phyloP scores from a whole-genome alignment of 257 asterid species.

The Fraxinus cuspidata region DNA sequence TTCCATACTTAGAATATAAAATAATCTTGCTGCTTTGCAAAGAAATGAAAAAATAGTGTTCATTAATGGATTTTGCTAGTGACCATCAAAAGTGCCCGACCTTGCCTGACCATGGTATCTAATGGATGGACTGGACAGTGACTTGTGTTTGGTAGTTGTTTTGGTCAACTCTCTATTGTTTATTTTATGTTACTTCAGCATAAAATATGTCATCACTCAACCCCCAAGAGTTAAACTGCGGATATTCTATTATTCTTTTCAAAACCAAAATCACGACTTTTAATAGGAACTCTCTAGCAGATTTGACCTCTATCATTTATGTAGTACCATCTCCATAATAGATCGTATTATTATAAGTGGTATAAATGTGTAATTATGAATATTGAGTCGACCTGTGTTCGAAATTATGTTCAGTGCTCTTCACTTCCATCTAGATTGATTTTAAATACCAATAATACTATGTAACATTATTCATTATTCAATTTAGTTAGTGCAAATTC shows the following conservation, averaged over 20 bases:
- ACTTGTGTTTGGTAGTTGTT: neutral
- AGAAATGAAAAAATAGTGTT: neutral
- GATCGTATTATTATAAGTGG: too few species aligned
- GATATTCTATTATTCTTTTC: neutral
- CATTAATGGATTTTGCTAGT: neutral
- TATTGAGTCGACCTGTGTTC: too few species aligned
- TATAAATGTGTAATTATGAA: too few species aligned
- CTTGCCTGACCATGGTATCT: neutral
- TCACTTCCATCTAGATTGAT: too few species aligned
- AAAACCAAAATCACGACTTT: too few species aligned
- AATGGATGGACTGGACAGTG: neutral
- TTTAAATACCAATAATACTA: too few species aligned
- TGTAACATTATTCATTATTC: too few species aligned
- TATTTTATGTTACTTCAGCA: neutral
- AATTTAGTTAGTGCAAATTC: neutral
- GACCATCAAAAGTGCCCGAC: slow-evolving; percentile 1
- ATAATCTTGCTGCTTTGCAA: neutral
- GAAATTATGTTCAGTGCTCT: too few species aligned
- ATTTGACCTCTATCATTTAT: too few species aligned
- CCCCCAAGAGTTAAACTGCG: neutral
- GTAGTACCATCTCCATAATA: too few species aligned
- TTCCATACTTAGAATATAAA: too few species aligned
- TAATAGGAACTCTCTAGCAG: too few species aligned
- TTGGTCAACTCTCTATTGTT: neutral
- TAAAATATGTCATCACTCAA: neutral